Evolutionary conservation across 2,329 filamentous ascomycete genomes (phyloP).

Genomic region (Aspergillus japonicus): DNA sequence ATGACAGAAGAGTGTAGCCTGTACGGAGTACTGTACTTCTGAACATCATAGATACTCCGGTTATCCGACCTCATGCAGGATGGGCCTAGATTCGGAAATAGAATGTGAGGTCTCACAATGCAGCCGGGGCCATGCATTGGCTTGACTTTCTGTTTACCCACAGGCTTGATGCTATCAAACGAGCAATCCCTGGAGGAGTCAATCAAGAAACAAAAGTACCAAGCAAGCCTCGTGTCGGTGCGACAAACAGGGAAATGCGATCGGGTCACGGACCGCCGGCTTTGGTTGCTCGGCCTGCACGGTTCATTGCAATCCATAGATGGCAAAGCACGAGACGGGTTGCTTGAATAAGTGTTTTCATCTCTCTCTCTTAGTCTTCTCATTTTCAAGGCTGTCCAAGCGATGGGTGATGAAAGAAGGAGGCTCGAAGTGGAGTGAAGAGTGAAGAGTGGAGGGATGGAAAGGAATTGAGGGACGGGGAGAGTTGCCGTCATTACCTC

Average conservation of each 20-base stretch:
- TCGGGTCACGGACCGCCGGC: slow-evolving; percentile 3
- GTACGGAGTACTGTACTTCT: too few species aligned
- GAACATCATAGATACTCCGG: neutral
- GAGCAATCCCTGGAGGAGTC: neutral
- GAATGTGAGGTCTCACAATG: slow-evolving; percentile 7
- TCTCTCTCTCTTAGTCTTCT: neutral
- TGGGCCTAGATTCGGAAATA: neutral
- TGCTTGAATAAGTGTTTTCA: neutral
- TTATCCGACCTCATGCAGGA: neutral
- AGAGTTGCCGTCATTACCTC: slow-evolving; percentile 6
- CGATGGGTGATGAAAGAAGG: neutral
- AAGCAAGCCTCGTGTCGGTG: slow-evolving; percentile 7
- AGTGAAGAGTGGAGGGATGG: neutral
- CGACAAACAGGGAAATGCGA: slow-evolving; percentile 6
- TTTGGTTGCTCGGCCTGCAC: neutral
- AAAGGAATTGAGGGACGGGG: neutral
- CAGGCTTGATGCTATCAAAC: neutral
- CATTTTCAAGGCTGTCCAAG: neutral
- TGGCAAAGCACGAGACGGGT: neutral
- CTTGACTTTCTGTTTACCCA: neutral
- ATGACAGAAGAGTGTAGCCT: too few species aligned
- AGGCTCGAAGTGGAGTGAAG: neutral
- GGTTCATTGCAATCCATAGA: neutral
- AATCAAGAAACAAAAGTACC: neutral
- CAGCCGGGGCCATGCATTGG: slow-evolving; percentile 1